phyloP scores from a whole-genome alignment of 257 asterid genomes.

The Galeopsis tetrahit region DNA sequence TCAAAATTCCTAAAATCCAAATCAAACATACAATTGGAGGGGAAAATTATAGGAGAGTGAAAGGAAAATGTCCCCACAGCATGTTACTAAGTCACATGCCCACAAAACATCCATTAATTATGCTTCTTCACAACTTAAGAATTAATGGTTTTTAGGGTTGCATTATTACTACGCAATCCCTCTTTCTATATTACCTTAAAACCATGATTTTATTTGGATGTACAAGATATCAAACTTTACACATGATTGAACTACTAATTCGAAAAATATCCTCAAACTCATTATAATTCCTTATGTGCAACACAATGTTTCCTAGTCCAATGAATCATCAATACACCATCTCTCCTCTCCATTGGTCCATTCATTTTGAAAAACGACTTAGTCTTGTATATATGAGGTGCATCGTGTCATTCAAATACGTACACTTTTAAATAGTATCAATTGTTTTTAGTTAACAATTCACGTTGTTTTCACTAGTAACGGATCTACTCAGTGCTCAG shows the following conservation, averaged over 20 bases:
- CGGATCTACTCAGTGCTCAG: no score
- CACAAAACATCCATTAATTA: slow-evolving; percentile 33
- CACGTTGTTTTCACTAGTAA: no score
- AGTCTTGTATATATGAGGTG: no score
- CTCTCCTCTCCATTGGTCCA: background rate
- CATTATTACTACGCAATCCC: slow-evolving; percentile 44
- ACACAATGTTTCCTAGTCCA: slow-evolving; percentile 12
- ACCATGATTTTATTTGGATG: slow-evolving; percentile 30
- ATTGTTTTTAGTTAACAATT: no score
- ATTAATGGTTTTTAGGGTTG: slow-evolving; percentile 32
- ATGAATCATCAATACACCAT: background rate
- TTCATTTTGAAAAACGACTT: background rate
- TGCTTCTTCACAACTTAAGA: slow-evolving; percentile 14
- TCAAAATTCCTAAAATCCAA: no score
- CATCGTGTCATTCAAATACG: no score
- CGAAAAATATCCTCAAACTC: slow-evolving; percentile 15
- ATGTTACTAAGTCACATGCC: slow-evolving; percentile 39
- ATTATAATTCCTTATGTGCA: slow-evolving; percentile 32
- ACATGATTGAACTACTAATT: slow-evolving; percentile 20
- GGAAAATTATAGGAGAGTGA: background rate
- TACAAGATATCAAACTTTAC: slow-evolving; percentile 13
- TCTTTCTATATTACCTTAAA: slow-evolving; percentile 23
- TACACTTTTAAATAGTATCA: no score
- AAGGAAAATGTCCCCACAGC: slow-evolving; percentile 39
- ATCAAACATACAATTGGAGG: no score